Evolutionary conservation across 2,329 filamentous ascomycete genomes (phyloP).

Genomic region (Phialemoniopsis sp.): DNA sequence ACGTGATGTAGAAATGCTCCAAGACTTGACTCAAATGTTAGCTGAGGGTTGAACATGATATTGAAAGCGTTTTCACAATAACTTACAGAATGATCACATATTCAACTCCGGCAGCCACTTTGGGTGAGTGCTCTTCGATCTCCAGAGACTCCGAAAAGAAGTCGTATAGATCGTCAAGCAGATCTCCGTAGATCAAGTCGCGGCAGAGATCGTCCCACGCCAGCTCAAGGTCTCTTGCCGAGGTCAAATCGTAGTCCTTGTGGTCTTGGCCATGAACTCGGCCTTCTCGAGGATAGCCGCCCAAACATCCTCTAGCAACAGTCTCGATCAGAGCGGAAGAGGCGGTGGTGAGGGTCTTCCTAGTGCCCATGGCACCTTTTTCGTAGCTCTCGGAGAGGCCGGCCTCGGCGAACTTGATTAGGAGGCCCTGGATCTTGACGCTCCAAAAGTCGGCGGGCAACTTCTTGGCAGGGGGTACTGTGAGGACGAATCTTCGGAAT

Average conservation of each 20-base stretch:
- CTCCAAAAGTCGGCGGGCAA: slow-evolving; percentile 64
- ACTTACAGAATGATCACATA: slow-evolving; percentile 66
- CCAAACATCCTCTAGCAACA: slow-evolving; percentile 61
- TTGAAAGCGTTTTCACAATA: slow-evolving; percentile 1
- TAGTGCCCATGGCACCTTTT: slow-evolving; percentile 68
- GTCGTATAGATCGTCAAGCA: slow-evolving; percentile 62
- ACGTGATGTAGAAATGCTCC: slow-evolving; percentile 72
- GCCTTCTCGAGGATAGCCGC: slow-evolving; percentile 42
- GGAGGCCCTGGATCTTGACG: slow-evolving; percentile 53
- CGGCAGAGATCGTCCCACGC: slow-evolving; percentile 67
- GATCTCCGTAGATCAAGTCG: slow-evolving; percentile 61
- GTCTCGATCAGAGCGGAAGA: slow-evolving; percentile 67
- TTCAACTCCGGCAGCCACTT: slow-evolving; percentile 61
- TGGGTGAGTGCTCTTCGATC: slow-evolving; percentile 58
- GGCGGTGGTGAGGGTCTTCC: slow-evolving; percentile 72
- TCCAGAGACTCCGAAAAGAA: slow-evolving; percentile 57
- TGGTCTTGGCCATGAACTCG: slow-evolving; percentile 10
- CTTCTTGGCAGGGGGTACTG: slow-evolving; percentile 61
- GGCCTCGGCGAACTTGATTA: slow-evolving; percentile 59
- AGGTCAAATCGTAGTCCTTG: slow-evolving; percentile 50
- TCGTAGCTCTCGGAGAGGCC: slow-evolving; percentile 80
- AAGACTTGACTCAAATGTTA: slow-evolving; percentile 32
- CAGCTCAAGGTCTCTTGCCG: slow-evolving; percentile 54
- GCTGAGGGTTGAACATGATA: neutral
- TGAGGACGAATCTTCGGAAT: slow-evolving; percentile 59